phyloP scores from a whole-genome alignment of 768 basidiomycete species.

The Mycena latifolia region DNA sequence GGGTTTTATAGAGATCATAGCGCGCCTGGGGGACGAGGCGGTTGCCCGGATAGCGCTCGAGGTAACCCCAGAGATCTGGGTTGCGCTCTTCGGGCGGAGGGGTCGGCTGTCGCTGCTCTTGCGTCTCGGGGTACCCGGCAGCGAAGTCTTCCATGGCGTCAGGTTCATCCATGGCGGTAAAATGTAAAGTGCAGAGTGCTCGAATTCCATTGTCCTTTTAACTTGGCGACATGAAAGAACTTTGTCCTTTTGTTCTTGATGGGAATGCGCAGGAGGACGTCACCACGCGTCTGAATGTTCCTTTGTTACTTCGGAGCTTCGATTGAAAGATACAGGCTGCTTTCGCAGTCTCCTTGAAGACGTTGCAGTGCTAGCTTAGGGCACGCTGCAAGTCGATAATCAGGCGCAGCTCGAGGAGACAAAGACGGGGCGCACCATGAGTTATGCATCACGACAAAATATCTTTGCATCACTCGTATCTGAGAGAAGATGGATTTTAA shows the following conservation, averaged over 20 bases:
- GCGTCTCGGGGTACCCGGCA: slow-evolving; percentile 4
- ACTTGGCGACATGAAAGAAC: neutral
- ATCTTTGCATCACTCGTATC: no score
- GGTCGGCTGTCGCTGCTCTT: slow-evolving; percentile 7
- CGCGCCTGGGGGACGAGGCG: slow-evolving; percentile 53
- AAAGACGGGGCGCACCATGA: neutral
- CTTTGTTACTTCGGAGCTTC: neutral
- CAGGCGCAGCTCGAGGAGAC: neutral
- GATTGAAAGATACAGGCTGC: neutral
- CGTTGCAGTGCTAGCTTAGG: neutral
- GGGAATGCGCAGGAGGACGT: neutral
- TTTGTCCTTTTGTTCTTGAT: neutral
- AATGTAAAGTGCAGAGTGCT: neutral
- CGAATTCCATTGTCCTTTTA: slow-evolving; percentile 9
- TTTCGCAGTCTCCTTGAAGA: neutral
- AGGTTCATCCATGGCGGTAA: slow-evolving; percentile 4
- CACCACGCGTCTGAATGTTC: neutral
- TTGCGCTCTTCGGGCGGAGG: neutral
- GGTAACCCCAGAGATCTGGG: slow-evolving; percentile 25
- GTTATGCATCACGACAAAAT: no score
- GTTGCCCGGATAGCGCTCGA: slow-evolving; percentile 13
- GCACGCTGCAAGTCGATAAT: neutral
- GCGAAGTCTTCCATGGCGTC: neutral
- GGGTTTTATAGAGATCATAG: slow-evolving; percentile 73
- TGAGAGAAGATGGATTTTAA: no score